Evolutionary conservation across 768 basidiomycete species (phyloP), one percentile per base, ranked within the genome.

Genomic region (Roridomyces roridus): DNA sequence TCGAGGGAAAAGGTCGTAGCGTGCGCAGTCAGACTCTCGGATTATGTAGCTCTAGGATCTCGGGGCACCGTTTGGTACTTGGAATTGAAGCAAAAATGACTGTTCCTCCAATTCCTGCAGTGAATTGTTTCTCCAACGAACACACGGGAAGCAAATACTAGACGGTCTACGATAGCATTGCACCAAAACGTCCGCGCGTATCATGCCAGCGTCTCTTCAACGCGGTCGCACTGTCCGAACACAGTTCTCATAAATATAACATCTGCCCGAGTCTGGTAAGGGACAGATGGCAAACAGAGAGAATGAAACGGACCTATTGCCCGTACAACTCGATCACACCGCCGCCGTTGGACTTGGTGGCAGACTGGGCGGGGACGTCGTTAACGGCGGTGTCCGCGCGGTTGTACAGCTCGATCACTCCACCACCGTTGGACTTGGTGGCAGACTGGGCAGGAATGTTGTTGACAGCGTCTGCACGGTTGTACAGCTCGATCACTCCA

Each of bases 401-500:
- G 37, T 67, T 57, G 68, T 80, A 82, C n/a, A 75, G 74, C 28
- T 56, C 64, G 56, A 73, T 67, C 8, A 59, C 51, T 24, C 75
- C 76, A 10, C 68, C 49, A 31, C 44, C n/a, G 9, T 64, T 65
- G 1, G 74, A 66, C 31, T 65, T 67, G 21, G 64, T 60, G 6
- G 73, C 55, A 5, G 57, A 42, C 54, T 72, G 67, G 3, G 60
- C 69, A 12, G 69, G 71, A n/a, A 73, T 29, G 17, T 18, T 23
- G 45, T 49, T 52, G 11, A 24, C 29, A 7, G 51, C 41, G 29
- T 34, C 18, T 25, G 23, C 4, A 25, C 37, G 14, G 35, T 15
- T 15, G 31, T 48, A 60, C 20, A 29, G 53, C 21, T 47, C 37
- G 41, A 64, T 59, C 2, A 45, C 44, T n/a, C n/a, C n/a, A 17